Evolutionary conservation across 306 rosid species (phyloP).

Genomic region (Rosa multiflora): DNA sequence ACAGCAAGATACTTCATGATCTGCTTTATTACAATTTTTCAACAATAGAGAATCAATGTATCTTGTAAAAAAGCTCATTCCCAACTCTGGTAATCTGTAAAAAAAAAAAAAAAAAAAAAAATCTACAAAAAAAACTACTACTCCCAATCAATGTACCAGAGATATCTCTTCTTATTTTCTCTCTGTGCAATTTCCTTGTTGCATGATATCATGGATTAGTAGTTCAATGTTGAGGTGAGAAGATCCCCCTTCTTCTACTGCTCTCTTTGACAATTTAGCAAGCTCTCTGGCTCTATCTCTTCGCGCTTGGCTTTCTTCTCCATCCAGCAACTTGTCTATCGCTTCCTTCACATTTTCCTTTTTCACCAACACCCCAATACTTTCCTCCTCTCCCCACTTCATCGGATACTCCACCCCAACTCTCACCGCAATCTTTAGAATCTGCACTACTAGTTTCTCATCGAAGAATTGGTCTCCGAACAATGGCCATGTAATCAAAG

Average conservation of each 20-base stretch:
- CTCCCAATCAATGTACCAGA: too few species aligned
- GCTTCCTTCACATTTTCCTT: slow-evolving; percentile 40
- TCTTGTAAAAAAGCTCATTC: too few species aligned
- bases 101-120: too few species aligned
- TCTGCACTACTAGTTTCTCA: slow-evolving; percentile 43
- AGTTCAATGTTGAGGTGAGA: slow-evolving; percentile 39
- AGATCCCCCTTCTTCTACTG: slow-evolving; percentile 61
- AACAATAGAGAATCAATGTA: too few species aligned
- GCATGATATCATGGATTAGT: slow-evolving; percentile 48
- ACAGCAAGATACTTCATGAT: too few species aligned
- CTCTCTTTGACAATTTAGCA: slow-evolving; percentile 40
- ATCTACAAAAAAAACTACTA: too few species aligned
- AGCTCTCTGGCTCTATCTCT: slow-evolving; percentile 40
- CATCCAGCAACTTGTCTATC: slow-evolving; percentile 36
- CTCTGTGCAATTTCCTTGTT: background rate
- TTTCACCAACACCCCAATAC: slow-evolving; percentile 38
- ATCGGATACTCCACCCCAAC: slow-evolving; percentile 44
- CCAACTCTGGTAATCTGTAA: too few species aligned
- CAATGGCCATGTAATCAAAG: slow-evolving; percentile 61
- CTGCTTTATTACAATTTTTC: too few species aligned
- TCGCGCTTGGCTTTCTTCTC: slow-evolving; percentile 35
- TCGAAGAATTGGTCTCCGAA: slow-evolving; percentile 56
- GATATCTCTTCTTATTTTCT: too few species aligned
- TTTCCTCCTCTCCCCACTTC: slow-evolving; percentile 49
- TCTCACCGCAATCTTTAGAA: slow-evolving; percentile 42